Conservation (phyloP, 495 filamentous ascomycete species). For the Hypoxylon fuscum region DNA sequence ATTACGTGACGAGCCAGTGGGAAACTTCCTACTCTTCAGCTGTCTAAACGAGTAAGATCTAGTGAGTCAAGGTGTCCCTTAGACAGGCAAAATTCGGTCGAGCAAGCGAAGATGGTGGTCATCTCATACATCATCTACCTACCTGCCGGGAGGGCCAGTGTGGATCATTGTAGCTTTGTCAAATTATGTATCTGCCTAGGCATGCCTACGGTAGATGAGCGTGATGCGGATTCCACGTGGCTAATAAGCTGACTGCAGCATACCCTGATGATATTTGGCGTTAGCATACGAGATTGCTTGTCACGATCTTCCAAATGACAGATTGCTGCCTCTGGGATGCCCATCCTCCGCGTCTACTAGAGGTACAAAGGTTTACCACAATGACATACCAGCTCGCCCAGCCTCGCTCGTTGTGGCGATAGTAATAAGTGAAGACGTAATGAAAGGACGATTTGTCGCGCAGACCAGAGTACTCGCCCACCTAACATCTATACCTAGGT, state of each 20-base stretch:
- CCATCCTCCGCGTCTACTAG: background rate
- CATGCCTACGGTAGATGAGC: conserved; percentile 5
- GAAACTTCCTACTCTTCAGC: background rate
- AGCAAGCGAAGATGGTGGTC: background rate
- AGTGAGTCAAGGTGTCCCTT: background rate
- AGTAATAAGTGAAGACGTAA: too few species aligned
- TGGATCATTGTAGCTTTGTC: conserved; percentile 1
- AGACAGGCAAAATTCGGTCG: background rate
- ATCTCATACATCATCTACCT: background rate
- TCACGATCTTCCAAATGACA: background rate
- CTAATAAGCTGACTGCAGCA: conserved; percentile 35
- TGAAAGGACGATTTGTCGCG: too few species aligned
- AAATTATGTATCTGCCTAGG: conserved; percentile 2
- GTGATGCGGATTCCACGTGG: conserved; percentile 36
- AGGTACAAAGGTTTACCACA: background rate
- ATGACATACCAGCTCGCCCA: too few species aligned
- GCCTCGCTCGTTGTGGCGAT: too few species aligned
- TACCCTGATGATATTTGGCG: background rate
- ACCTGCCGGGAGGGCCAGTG: background rate
- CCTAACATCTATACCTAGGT: background rate
- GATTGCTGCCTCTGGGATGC: background rate
- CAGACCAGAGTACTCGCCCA: too few species aligned
- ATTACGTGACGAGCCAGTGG: background rate
- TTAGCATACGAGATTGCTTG: background rate
- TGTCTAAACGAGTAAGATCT: background rate